Percentiles rank a stretch among this genome's conserved stretches.
Conservation (phyloP, 108 stramenopile species). For the Bacterosira constricta region DNA sequence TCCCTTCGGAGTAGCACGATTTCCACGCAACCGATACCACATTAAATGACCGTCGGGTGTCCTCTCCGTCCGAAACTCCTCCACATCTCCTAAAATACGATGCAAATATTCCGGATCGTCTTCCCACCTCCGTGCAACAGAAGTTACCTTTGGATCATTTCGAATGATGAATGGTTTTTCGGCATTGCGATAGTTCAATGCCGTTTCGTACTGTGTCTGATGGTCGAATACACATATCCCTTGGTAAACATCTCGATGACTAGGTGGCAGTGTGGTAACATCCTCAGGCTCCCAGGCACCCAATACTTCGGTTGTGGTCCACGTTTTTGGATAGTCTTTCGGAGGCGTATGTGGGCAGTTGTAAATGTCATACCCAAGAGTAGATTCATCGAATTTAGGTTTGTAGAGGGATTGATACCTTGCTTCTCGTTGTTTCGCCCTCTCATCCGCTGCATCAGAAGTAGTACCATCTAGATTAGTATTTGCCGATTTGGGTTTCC, state of each 20-base stretch:
- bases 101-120: constrained; percentile 58
- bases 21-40: constrained; percentile 56
- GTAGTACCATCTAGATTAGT: too few relatives aligned
- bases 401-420: constrained; percentile 21
- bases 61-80: constrained; percentile 24
- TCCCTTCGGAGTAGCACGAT: background rate
- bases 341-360: constrained; percentile 38
- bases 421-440: constrained; percentile 1
- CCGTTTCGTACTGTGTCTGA: constrained; percentile 34
- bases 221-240: constrained; percentile 47
- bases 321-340: constrained; percentile 37
- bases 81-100: constrained; percentile 38
- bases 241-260: constrained; percentile 32
- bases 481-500: constrained; percentile 3
- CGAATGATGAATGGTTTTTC: constrained; percentile 84
- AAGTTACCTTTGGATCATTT: constrained; percentile 67
- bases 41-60: constrained; percentile 70
- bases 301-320: constrained; percentile 26
- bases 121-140: constrained; percentile 59
- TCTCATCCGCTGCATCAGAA: background rate
- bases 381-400: constrained; percentile 9
- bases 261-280: constrained; percentile 11
- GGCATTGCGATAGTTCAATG: constrained; percentile 51
- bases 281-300: constrained; percentile 39
- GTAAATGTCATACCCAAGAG: constrained; percentile 30